A percentile compares a stretch with the other conserved stretches of the same genome.
These are phyloP conservation scores for Bauhinia variegata DNA, from an alignment of 306 rosid genomes.

Conservation along the genomic window DNA sequence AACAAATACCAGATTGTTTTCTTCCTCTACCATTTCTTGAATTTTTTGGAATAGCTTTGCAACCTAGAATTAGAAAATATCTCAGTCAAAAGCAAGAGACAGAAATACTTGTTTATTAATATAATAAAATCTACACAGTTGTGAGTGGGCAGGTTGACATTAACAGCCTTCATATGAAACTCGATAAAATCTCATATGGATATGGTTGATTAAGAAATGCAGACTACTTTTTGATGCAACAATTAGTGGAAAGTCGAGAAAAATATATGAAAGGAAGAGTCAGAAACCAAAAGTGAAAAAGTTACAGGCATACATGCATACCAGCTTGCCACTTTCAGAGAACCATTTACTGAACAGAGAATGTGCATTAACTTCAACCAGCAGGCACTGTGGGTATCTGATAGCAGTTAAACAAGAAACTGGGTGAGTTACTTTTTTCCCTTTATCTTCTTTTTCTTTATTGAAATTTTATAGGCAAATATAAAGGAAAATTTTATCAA, in stretches of 20 bases:
- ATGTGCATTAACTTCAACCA: conserved; percentile 97
- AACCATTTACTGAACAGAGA: conserved; percentile 99
- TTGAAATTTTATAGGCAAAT: conserved; percentile 18
- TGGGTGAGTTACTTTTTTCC: conserved; percentile 14
- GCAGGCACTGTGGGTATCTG: conserved; percentile 81
- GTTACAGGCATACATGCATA: conserved; percentile 42
- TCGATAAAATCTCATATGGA: conserved; percentile 5
- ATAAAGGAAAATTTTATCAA: background rate
- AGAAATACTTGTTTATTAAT: conserved; percentile 7
- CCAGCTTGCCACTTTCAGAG: conserved; percentile 99
- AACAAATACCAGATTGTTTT: conserved; percentile 96
- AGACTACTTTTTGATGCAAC: background rate
- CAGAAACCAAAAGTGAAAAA: conserved; percentile 29
- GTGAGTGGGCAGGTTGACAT: conserved; percentile 1
- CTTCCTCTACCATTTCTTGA: conserved; percentile 93
- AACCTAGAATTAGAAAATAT: conserved; percentile 52
- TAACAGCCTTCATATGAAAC: conserved; percentile 25
- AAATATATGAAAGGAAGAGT: conserved; percentile 8
- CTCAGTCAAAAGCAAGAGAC: conserved; percentile 19
- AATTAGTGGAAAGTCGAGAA: conserved; percentile 14
- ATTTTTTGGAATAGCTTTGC: conserved; percentile 91
- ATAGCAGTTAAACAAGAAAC: conserved; percentile 20
- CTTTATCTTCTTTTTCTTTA: conserved; percentile 22
- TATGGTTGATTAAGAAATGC: background rate
- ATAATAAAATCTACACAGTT: conserved; percentile 13